phyloP scores from a whole-genome alignment of 257 asterid species.

The Vinca minor region DNA sequence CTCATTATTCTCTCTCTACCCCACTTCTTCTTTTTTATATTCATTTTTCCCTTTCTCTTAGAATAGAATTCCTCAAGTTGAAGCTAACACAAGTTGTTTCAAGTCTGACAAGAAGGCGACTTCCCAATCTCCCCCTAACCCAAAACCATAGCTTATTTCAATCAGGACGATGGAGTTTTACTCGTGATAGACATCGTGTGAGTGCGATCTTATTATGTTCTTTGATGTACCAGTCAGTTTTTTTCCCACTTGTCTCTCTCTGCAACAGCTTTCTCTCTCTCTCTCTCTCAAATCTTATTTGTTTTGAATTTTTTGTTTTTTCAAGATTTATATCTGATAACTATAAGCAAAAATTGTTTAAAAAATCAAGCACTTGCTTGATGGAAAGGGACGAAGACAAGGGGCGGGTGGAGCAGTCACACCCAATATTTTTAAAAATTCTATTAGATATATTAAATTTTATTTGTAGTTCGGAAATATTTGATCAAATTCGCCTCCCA shows the following conservation, averaged over 20 bases:
- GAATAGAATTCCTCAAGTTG: slow-evolving; percentile 2
- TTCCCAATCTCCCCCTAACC: slow-evolving; percentile 19
- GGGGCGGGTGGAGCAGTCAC: neutral
- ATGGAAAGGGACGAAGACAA: no score
- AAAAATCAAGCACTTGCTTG: no score
- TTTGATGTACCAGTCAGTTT: slow-evolving; percentile 31
- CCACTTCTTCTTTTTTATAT: slow-evolving; percentile 22
- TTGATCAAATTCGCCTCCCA: no score
- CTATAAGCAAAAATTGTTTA: no score
- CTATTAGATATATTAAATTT: no score
- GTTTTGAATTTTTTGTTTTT: slow-evolving; percentile 4
- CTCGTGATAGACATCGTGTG: slow-evolving; percentile 25
- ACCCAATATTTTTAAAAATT: no score
- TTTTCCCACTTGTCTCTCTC: slow-evolving; percentile 20
- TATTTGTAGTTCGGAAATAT: no score
- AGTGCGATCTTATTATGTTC: slow-evolving; percentile 19
- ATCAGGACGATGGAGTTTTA: slow-evolving; percentile 14
- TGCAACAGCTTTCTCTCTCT: slow-evolving; percentile 15
- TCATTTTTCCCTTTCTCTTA: slow-evolving; percentile 23
- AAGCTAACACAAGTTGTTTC: slow-evolving; percentile 20
- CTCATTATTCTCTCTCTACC: slow-evolving; percentile 10
- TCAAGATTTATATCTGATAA: neutral
- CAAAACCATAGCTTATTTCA: slow-evolving; percentile 6
- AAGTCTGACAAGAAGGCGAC: slow-evolving; percentile 47
- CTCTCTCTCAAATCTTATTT: slow-evolving; percentile 13